phyloP scores from a whole-genome alignment of 495 filamentous ascomycete genomes.

The Penicillium coprophilum region DNA sequence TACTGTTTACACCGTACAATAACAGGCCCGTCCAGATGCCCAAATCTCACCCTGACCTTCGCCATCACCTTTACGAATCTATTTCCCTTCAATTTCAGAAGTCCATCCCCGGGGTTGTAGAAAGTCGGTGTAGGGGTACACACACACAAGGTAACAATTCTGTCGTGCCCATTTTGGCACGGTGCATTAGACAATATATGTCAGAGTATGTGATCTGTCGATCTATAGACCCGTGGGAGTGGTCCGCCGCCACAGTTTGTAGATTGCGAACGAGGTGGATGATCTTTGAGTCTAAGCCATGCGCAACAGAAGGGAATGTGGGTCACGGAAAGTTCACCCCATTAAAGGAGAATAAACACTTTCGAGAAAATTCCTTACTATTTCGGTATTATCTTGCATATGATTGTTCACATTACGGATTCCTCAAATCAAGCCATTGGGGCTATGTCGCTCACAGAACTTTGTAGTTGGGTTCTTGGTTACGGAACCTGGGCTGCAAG shows the following conservation, averaged over 20 bases:
- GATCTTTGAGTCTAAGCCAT: background rate
- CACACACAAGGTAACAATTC: background rate
- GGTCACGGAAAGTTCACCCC: background rate
- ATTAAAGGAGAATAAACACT: background rate
- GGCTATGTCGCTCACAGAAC: background rate
- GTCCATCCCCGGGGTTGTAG: background rate
- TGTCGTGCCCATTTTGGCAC: background rate
- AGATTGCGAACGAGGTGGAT: background rate
- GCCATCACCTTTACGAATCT: background rate
- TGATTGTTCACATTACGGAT: background rate
- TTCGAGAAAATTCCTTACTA: background rate
- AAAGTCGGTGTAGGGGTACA: slow-evolving; percentile 8
- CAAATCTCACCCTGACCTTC: background rate
- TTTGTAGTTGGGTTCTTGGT: background rate
- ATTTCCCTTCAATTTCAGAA: background rate
- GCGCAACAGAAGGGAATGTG: background rate
- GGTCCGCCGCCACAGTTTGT: background rate
- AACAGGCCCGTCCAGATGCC: background rate
- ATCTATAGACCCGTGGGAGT: background rate
- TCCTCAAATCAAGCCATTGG: background rate
- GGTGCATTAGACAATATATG: background rate
- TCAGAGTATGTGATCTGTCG: background rate
- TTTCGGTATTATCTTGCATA: background rate
- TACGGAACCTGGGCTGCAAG: background rate
- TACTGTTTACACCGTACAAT: background rate